A percentile compares a stretch with the other conserved stretches of the same genome.
Conservation (phyloP, 257 asterid genomes). For the Fraxinus excelsior region DNA sequence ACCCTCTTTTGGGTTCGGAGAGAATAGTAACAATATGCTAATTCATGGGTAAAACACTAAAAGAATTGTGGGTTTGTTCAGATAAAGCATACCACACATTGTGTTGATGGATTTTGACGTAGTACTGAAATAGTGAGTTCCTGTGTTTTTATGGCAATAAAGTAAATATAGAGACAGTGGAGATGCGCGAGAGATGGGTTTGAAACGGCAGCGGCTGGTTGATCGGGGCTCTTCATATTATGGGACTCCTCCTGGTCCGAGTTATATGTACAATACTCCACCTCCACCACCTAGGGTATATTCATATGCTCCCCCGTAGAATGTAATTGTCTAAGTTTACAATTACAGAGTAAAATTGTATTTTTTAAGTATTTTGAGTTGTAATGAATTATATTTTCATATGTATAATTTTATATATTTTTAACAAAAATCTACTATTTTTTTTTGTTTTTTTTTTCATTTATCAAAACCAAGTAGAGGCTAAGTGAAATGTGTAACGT, state of each 20-base stretch:
- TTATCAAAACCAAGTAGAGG: no score
- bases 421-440: no score
- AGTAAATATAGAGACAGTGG: slow-evolving; percentile 68
- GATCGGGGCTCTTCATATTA: slow-evolving; percentile 75
- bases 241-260: slow-evolving; percentile 56
- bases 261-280: slow-evolving; percentile 74
- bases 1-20: neutral
- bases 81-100: neutral
- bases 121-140: slow-evolving; percentile 26
- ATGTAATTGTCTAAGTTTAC: no score
- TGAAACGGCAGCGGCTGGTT: slow-evolving; percentile 86
- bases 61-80: neutral
- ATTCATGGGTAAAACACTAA: neutral
- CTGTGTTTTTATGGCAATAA: slow-evolving; percentile 22
- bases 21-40: neutral
- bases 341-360: no score
- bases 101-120: neutral
- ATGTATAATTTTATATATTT: no score
- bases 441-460: no score
- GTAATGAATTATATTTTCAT: no score
- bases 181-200: slow-evolving; percentile 87
- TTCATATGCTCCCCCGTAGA: slow-evolving; percentile 71
- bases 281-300: slow-evolving; percentile 67
- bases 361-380: no score
- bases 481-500: no score